Evolutionary conservation across 371 early-diverging fungal genomes (phyloP), one percentile per base, ranked within the genome.

Genomic region (Syncephalastrum monosporum): DNA sequence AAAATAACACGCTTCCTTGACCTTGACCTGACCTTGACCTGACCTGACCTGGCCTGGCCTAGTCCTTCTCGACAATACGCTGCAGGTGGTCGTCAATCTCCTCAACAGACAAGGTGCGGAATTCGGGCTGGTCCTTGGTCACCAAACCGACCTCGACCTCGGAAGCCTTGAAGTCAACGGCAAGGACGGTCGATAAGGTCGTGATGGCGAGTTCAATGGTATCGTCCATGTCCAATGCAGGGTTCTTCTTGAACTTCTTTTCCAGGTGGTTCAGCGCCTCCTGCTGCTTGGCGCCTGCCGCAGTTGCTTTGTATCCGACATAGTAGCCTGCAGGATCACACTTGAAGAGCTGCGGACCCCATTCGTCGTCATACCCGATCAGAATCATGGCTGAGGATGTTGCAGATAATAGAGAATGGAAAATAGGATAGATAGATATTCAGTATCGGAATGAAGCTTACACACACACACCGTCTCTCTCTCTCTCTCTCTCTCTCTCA

Each of bases 321-420:
- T 86, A 98, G 72, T 96, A 96, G 38, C 99, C 99, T 49, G 99
- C 97, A 43, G 99, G 99, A 69, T 99, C 98, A 56, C 90, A 88
- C 74, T 99, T 98, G 87, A 89, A 99, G 50, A 99, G 81, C 69
- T 94, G 94, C 33, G 98, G 96, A 41, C 97, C 98, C 47, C 82
- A 79, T 75, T 99, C 99, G 56, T 91, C 94, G 68, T 99, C 99
- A 71, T 89, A 83, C 38, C 96, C 97, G 61, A 97, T 91, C 59
- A 99, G 72, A 55, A 96, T 96, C 94, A 98, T 94, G 50, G 99
- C 93, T 91, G 67, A 33, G 12, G 21, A 25, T 21, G 21, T 21
- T 21, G 2, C 21, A 21, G 21, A 21, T 21, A 21, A 21, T 21
- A 21, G 1, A 21, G 0, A 21, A 21, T 21, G 21, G 21, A 21